A percentile compares a stretch with the other conserved stretches of the same genome.
These are phyloP conservation scores for Ashbya aceris DNA, from an alignment of 1,139 yeast species.

Conservation along the genomic window DNA sequence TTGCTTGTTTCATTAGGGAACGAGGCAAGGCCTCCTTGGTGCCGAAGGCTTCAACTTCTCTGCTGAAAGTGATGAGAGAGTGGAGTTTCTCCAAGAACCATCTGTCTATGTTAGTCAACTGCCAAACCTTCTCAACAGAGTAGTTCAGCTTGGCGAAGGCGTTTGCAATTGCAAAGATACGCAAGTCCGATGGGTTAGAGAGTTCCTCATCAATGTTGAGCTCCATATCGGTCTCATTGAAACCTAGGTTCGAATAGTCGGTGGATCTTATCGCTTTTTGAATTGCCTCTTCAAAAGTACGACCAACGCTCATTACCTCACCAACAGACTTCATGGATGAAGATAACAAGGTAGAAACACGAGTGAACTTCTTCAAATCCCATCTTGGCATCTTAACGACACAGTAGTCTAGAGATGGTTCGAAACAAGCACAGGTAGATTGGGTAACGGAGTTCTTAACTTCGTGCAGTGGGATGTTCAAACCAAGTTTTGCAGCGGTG, in stretches of 20 bases:
- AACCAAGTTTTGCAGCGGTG: slow-evolving; percentile 95
- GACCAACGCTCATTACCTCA: slow-evolving; percentile 97
- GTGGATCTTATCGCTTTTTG: slow-evolving; percentile 97
- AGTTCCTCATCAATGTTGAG: slow-evolving; percentile 85
- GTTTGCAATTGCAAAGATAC: slow-evolving; percentile 93
- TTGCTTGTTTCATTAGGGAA: slow-evolving; percentile 67
- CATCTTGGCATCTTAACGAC: slow-evolving; percentile 98
- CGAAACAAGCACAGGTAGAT: slow-evolving; percentile 94
- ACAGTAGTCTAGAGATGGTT: slow-evolving; percentile 94
- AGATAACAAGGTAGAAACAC: slow-evolving; percentile 80
- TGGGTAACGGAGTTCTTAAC: slow-evolving; percentile 90
- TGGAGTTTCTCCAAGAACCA: slow-evolving; percentile 91
- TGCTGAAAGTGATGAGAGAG: slow-evolving; percentile 61
- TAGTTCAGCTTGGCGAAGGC: slow-evolving; percentile 72
- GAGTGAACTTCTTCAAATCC: slow-evolving; percentile 93
- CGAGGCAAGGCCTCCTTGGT: slow-evolving; percentile 54
- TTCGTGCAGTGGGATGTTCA: slow-evolving; percentile 86
- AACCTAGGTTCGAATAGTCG: slow-evolving; percentile 90
- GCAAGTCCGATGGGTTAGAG: slow-evolving; percentile 93
- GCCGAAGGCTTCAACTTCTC: slow-evolving; percentile 51
- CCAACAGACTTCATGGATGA: slow-evolving; percentile 99
- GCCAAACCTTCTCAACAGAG: slow-evolving; percentile 87
- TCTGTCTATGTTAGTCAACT: slow-evolving; percentile 85
- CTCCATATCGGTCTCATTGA: slow-evolving; percentile 81
- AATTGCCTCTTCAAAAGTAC: slow-evolving; percentile 96